A percentile compares a stretch with the other conserved stretches of the same genome.
These are phyloP conservation scores for Bretschneidera sinensis DNA, from an alignment of 345 rosid species.

Conservation along the genomic window DNA sequence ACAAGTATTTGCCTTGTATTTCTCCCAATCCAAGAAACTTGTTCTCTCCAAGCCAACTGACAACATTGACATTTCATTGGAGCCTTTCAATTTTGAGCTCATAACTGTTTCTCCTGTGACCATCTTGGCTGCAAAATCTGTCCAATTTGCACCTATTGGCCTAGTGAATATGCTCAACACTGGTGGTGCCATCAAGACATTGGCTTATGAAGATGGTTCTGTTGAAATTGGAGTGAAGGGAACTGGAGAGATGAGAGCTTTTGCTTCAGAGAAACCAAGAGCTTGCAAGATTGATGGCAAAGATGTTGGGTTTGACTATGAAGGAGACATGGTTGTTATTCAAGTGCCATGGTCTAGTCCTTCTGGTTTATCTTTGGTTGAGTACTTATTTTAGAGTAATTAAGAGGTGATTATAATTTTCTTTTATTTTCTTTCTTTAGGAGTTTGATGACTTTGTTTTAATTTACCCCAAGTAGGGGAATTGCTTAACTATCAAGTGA, in stretches of 20 bases:
- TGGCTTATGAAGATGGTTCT: constrained; percentile 29
- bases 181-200: constrained; percentile 73
- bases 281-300: constrained; percentile 57
- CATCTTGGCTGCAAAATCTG: constrained; percentile 28
- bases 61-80: constrained; percentile 48
- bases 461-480: too few relatives aligned
- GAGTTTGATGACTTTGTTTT: too few relatives aligned
- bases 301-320: constrained; percentile 53
- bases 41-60: constrained; percentile 48
- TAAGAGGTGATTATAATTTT: too few relatives aligned
- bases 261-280: constrained; percentile 60
- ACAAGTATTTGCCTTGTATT: constrained; percentile 58
- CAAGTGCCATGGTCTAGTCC: constrained; percentile 66
- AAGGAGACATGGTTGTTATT: constrained; percentile 39
- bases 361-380: constrained; percentile 36
- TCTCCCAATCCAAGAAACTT: constrained; percentile 63
- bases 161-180: constrained; percentile 83
- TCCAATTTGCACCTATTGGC: constrained; percentile 79
- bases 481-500: too few relatives aligned
- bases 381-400: constrained; percentile 53
- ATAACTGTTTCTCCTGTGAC: constrained; percentile 68
- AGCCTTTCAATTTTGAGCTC: constrained; percentile 84
- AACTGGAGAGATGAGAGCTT: constrained; percentile 64
- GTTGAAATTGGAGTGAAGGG: constrained; percentile 59
- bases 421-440: too few relatives aligned